phyloP scores from a whole-genome alignment of 2,329 filamentous ascomycete species.

The Ophiostoma himal-ulmi region DNA sequence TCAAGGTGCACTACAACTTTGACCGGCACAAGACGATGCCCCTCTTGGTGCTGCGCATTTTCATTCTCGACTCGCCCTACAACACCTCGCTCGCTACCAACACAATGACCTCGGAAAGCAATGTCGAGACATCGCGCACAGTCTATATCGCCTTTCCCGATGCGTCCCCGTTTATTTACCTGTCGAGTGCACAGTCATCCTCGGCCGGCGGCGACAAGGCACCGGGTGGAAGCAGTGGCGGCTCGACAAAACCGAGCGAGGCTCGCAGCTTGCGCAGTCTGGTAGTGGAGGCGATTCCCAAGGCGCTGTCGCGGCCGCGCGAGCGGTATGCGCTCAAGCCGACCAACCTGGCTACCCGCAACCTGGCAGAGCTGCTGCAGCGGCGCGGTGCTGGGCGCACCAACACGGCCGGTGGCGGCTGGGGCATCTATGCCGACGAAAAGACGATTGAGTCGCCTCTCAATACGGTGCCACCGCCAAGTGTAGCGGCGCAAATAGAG shows the following conservation, averaged over 20 bases:
- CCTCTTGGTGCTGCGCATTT: slow-evolving; percentile 69
- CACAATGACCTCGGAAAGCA: slow-evolving; percentile 25
- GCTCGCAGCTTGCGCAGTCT: slow-evolving; percentile 61
- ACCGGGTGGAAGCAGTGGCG: background rate
- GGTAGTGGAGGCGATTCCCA: slow-evolving; percentile 73
- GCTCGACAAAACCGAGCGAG: slow-evolving; percentile 35
- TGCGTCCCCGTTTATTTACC: slow-evolving; percentile 68
- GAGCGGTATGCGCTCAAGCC: slow-evolving; percentile 63
- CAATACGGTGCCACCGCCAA: slow-evolving; percentile 45
- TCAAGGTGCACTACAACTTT: slow-evolving; percentile 79
- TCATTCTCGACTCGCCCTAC: slow-evolving; percentile 76
- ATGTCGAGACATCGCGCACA: slow-evolving; percentile 61
- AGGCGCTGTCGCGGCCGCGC: slow-evolving; percentile 69
- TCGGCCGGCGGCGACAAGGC: slow-evolving; percentile 9
- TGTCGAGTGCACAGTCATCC: slow-evolving; percentile 44
- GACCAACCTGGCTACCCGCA: slow-evolving; percentile 65
- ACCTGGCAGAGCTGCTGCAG: slow-evolving; percentile 62
- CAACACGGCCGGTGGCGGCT: slow-evolving; percentile 69
- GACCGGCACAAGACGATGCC: slow-evolving; percentile 64
- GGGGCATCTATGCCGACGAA: slow-evolving; percentile 70
- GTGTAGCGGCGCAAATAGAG: slow-evolving; percentile 30
- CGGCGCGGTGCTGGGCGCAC: slow-evolving; percentile 63
- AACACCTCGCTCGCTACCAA: slow-evolving; percentile 50
- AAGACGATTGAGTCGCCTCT: slow-evolving; percentile 49
- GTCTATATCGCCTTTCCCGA: slow-evolving; percentile 80